Conservation (phyloP, 495 filamentous ascomycete genomes). For the Amniculicola lignicola region DNA sequence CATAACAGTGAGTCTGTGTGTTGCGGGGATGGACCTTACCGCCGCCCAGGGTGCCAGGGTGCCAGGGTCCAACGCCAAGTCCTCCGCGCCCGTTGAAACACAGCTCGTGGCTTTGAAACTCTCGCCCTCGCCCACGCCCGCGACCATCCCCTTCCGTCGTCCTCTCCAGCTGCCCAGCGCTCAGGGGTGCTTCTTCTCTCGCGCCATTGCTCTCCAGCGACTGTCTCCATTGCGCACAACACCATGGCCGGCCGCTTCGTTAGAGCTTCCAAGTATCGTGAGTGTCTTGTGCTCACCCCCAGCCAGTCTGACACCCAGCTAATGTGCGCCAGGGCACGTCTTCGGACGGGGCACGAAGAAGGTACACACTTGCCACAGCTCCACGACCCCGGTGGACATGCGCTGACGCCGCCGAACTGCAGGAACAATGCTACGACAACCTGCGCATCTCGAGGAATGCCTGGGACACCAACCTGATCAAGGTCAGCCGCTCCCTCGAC, state of each 20-base stretch:
- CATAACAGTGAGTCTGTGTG: too few species aligned
- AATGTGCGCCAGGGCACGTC: constrained; percentile 73
- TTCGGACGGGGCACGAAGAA: constrained; percentile 92
- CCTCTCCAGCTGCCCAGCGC: background rate
- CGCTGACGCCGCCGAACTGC: constrained; percentile 12
- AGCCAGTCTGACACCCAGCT: constrained; percentile 39
- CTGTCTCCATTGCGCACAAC: constrained; percentile 8
- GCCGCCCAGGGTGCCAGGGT: too few species aligned
- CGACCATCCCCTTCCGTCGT: background rate
- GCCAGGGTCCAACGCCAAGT: too few species aligned
- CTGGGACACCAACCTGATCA: constrained; percentile 97
- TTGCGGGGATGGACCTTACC: too few species aligned
- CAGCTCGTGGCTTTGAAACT: constrained; percentile 5
- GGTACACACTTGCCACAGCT: constrained; percentile 39
- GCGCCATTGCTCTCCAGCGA: background rate
- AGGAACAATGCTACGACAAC: constrained; percentile 96
- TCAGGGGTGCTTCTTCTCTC: background rate
- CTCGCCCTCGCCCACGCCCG: background rate
- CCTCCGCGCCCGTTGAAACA: too few species aligned
- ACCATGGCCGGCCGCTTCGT: constrained; percentile 95
- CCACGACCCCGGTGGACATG: background rate
- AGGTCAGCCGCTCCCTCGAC: constrained; percentile 54
- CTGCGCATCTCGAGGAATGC: constrained; percentile 92
- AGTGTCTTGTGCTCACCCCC: constrained; percentile 46
- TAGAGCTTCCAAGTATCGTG: constrained; percentile 97